Base-by-base conservation (phyloP, 176 grass and related monocot genomes). In the Zoysia japonica region DNA sequence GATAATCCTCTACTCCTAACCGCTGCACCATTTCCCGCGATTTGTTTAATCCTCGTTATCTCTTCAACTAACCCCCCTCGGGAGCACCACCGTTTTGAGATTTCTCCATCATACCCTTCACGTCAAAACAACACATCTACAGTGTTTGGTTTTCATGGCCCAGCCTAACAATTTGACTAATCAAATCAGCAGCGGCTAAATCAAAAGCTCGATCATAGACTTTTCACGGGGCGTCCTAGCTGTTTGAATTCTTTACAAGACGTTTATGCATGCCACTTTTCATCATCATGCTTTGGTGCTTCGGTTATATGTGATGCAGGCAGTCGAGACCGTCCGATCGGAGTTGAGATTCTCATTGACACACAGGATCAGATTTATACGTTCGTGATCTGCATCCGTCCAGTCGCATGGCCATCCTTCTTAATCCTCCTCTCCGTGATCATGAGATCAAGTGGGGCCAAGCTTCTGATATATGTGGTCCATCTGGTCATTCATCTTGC, bases 1-100 rank as follows among this genome's bases (percentile, higher is more conserved):
- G 82, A 76, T 71, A 80, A 75, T 70, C 42, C 55, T 61, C 52
- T 61, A 10, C 3, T 55, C 20, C 68, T 48, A 75, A 75, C 69
- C 53, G 35, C 55, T 65, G 56, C 71, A 55, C 71, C 56, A 57
- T 88, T 88, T 44, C 70, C 76, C 49, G 84, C 16, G 64, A 76
- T 64, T 84, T 88, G 63, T 88, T 88, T 48, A 88, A 55, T 76
- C 65, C 71, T 48, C 49, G 54, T 84, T 84, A 88, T 88, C 76
- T 70, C 70, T 43, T 80, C 86, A 88, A 75, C 86, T 65, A 84
- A 84, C 55, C 70, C 38, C 38, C 45, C 55, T 87, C 64, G 80
- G 69, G 71, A 75, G 77, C 57, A 43, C 66, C 82, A 65, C 81
- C 61, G 14, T n/a, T 74, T 72, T 63, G 43, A 55, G 57, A 35